Evolutionary conservation across 441 rosid species (phyloP), one percentile per base, ranked within the genome.

Genomic region (Aquilaria agallochum): DNA sequence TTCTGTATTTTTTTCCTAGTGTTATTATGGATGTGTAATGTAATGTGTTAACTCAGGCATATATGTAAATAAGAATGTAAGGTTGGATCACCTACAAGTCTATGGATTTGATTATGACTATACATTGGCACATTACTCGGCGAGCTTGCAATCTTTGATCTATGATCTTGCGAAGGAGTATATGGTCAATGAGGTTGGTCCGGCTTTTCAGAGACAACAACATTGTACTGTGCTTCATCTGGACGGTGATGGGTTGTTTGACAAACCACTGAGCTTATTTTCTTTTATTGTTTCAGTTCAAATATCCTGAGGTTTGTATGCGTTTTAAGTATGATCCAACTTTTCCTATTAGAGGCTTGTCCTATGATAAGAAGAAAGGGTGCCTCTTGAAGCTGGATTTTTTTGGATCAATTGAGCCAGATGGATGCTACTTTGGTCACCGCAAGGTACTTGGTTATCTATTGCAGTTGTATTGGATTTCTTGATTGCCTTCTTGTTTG

Each of bases 21-120:
- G 51, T n/a, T 42, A n/a, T 48, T 46, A 31, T 55, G 74, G 44
- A 55, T 58, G 60, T 31, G 49, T 60, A 15, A 45, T 55, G 51
- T 57, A 40, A 4, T 40, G 34, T 40, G 20, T 50, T 33, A 15
- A 15, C 12, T 2, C 7, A 94, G 99, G 96, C 58, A 87, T 94
- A 50, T 89, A 87, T 75, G 97, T 91, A 51, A 89, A 88, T 76
- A 91, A 79, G 89, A 90, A 92, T 73, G 71, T 95, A 69, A 84
- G 92, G 68, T 68, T 95, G 83, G 96, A 95, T 66, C 77, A 75
- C 47, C 65, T 95, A 47, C 96, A 89, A 73, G 94, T 95, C 15
- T 95, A 95, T 68, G 97, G 96, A 64, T 95, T 95, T 33, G 96
- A 95, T 69, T 95, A 95, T 61, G 99, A 95, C 74, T 95, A 91